Evolutionary conservation across 106 monocot genomes (phyloP), one percentile per base, ranked within the genome.

Genomic region (Platanthera guangdongensis): DNA sequence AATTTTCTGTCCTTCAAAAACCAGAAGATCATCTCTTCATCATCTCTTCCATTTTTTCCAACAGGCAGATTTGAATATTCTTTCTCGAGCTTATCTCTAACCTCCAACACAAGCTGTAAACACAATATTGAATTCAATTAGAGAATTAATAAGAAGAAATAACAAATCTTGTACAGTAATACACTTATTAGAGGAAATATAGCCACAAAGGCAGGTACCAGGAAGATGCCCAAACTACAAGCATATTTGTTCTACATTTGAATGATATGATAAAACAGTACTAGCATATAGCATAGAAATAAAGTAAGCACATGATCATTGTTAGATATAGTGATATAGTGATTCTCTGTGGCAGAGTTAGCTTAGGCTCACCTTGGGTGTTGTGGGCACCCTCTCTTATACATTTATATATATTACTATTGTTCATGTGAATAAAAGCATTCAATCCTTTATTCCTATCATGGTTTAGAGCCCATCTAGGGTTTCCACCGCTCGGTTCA

Each of bases 1-100:
- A 84, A 93, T 75, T 87, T 93, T 81, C 93, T 85, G 50, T 96
- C 96, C 82, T 85, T 91, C 75, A 96, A 82, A 77, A 86, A 93
- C 96, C 93, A 91, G 72, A 83, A 79, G 60, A 96, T 93, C 88
- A 89, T 84, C 14, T 85, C 85, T 79, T 89, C 93, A 83, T 93
- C 84, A 70, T 88, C 86, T 82, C 93, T 81, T 79, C 96, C 81
- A 57, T 89, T 84, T 74, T 75, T 88, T 11, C 95, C 95, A 16
- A 76, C 68, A 63, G 91, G 93, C 16, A 96, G 93, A 49, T 62
- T 65, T 4, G 84, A 71, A 64, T 86, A 77, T 65, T 91, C 91
- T 48, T 57, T 83, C 74, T 76, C 82, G 57, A 96, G 89, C 77
- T 83, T 89, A 70, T 86, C 85, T 84, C 90, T 95, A 47, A 95